Conservation (phyloP, 257 asterid species). For the Cynanchum wilfordii region DNA sequence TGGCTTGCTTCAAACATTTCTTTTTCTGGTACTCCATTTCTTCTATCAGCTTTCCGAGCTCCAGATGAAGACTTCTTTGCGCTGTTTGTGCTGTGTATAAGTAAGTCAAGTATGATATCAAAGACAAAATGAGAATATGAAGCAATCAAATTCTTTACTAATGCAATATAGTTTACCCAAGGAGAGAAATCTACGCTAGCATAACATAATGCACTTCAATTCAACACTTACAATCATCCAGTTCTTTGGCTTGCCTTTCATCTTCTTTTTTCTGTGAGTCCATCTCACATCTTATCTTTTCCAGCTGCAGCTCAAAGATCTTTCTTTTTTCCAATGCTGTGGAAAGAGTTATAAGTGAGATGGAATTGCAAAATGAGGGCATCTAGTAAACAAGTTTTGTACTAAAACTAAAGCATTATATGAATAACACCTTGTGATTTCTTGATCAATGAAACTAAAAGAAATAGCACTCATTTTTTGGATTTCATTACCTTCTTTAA, state of each 20-base stretch:
- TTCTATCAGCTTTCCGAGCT: background rate
- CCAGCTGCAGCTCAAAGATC: background rate
- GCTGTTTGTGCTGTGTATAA: background rate
- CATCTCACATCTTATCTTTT: background rate
- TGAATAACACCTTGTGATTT: background rate
- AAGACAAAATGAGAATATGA: background rate
- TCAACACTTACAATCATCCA: background rate
- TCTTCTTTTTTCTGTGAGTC: background rate
- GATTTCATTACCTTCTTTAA: constrained; percentile 7
- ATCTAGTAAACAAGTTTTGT: background rate
- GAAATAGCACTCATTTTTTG: background rate
- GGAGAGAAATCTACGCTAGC: background rate
- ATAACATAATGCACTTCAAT: background rate
- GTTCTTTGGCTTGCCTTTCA: constrained; percentile 2
- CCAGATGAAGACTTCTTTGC: background rate
- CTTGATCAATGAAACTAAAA: background rate
- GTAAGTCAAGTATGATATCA: background rate
- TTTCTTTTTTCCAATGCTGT: background rate
- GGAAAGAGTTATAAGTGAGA: background rate
- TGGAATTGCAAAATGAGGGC: background rate
- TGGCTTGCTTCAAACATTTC: background rate
- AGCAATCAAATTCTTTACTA: background rate
- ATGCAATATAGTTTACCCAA: background rate
- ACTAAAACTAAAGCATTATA: background rate
- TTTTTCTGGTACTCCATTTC: background rate